A percentile compares a stretch with the other conserved stretches of the same genome.
Evolutionary conservation across 345 rosid genomes (phyloP).

Genomic region (Salix caprea): DNA sequence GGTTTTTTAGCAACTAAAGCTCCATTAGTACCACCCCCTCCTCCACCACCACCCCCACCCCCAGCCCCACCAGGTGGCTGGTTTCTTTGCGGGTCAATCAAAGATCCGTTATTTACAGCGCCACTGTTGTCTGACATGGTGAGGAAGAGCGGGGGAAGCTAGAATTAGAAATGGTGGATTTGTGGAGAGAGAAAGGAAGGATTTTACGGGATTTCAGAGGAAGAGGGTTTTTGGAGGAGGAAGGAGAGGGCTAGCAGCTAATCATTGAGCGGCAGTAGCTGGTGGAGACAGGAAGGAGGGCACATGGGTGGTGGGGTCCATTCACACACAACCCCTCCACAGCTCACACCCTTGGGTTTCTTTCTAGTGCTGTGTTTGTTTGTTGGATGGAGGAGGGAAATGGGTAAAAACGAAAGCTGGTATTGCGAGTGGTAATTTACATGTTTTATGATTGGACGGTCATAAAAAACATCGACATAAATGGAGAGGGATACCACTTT

Average conservation of each 20-base stretch:
- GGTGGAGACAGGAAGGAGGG: slow-evolving; percentile 99
- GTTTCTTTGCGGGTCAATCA: slow-evolving; percentile 50
- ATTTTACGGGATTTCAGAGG: neutral
- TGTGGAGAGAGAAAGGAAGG: neutral
- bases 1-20: slow-evolving; percentile 68
- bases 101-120: slow-evolving; percentile 36
- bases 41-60: neutral
- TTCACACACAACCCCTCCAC: slow-evolving; percentile 1
- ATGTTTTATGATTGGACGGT: too few species aligned
- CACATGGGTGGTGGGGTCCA: slow-evolving; percentile 98
- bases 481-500: too few species aligned
- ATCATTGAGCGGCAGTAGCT: slow-evolving; percentile 97
- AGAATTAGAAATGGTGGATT: neutral
- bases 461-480: too few species aligned
- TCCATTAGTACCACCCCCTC: slow-evolving; percentile 29
- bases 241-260: slow-evolving; percentile 37
- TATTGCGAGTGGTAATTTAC: too few species aligned
- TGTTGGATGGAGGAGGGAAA: neutral
- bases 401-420: too few species aligned
- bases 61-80: slow-evolving; percentile 12
- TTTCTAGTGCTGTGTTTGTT: neutral
- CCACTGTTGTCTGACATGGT: slow-evolving; percentile 55
- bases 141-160: neutral
- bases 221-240: slow-evolving; percentile 4
- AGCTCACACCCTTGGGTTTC: slow-evolving; percentile 1